These are phyloP conservation scores for Deuterostichococcus epilithicus DNA, from an alignment of 139 green algal genomes.

Conservation along the genomic window DNA sequence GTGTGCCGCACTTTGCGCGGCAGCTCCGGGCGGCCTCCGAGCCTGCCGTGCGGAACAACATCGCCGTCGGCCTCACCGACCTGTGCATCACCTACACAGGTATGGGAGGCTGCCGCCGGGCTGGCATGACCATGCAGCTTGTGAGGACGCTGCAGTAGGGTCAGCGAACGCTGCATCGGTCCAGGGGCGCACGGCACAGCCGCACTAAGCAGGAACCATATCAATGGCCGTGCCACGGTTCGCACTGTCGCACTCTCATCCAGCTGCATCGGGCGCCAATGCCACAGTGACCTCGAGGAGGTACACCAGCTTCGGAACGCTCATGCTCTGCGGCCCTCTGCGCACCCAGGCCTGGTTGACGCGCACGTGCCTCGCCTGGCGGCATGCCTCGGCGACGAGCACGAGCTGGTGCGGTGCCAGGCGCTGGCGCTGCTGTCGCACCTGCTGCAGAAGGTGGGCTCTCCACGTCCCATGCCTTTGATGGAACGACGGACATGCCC, in stretches of 20 bases:
- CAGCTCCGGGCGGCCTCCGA: conserved; percentile 18
- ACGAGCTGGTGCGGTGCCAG: conserved; percentile 77
- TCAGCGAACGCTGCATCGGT: no score
- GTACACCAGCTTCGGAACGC: no score
- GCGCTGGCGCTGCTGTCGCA: conserved; percentile 71
- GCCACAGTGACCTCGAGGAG: no score
- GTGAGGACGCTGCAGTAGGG: no score
- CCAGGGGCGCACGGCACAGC: no score
- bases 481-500: no score
- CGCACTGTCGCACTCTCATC: no score
- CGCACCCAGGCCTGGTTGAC: conserved; percentile 56
- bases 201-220: no score
- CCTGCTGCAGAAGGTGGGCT: conserved; percentile 66
- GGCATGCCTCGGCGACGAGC: conserved; percentile 65
- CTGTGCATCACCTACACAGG: conserved; percentile 77
- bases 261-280: no score
- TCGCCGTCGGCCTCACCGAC: conserved; percentile 81
- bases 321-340: no score
- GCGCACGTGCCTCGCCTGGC: conserved; percentile 67
- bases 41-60: conserved; percentile 79
- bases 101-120: conserved; percentile 17
- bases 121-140: background rate
- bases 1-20: conserved; percentile 73
- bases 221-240: no score
- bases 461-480: no score